phyloP scores from a whole-genome alignment of 371 early-diverging fungal genomes.

The Mucor piriformis region DNA sequence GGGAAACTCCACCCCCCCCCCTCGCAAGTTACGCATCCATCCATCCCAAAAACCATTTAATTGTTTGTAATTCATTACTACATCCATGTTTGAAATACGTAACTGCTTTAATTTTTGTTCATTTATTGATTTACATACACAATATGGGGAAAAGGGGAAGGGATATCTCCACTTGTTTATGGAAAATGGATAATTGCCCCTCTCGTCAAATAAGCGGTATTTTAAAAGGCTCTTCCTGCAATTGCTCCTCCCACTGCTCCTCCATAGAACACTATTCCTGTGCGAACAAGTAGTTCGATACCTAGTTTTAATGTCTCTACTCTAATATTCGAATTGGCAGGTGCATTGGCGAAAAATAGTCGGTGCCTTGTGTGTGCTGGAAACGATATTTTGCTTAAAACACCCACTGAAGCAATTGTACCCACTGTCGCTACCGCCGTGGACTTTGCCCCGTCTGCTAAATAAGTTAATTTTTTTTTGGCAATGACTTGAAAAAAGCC shows the following conservation, averaged over 20 bases:
- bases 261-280: constrained; percentile 44
- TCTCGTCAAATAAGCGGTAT: background rate
- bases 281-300: constrained; percentile 34
- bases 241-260: constrained; percentile 43
- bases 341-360: constrained; percentile 46
- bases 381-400: constrained; percentile 34
- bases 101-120: background rate
- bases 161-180: too few species aligned
- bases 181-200: too few species aligned
- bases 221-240: constrained; percentile 22
- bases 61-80: background rate
- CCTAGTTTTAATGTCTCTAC: constrained; percentile 41
- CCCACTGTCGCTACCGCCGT: constrained; percentile 25
- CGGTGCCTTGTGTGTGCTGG: constrained; percentile 36
- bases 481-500: background rate
- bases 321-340: constrained; percentile 38
- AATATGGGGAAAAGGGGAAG: background rate
- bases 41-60: background rate
- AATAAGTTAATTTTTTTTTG: background rate
- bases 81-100: background rate
- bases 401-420: constrained; percentile 24
- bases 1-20: background rate
- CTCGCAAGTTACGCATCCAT: background rate
- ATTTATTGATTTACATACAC: background rate
- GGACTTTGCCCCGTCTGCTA: constrained; percentile 22